A percentile compares a stretch with the other conserved stretches of the same genome.
phyloP scores from a whole-genome alignment of 176 grass and related monocot species.

The Cymbopogon citratus region DNA sequence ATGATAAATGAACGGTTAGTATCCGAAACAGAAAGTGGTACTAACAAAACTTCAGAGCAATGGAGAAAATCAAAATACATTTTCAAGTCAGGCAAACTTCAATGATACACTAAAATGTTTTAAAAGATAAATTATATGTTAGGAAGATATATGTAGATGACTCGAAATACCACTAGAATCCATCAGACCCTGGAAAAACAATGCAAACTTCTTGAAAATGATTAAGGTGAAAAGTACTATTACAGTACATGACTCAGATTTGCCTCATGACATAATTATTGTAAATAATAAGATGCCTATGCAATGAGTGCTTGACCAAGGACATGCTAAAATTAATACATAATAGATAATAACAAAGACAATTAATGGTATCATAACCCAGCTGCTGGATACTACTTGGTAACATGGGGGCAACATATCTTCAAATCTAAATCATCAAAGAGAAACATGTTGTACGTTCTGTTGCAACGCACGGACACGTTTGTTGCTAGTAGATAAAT shows the following conservation, averaged over 20 bases:
- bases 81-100: not conserved
- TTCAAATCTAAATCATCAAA: no score
- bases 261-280: not conserved
- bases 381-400: not conserved
- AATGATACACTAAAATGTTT: not conserved
- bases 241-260: not conserved
- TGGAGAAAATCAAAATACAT: not conserved
- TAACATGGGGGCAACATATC: not conserved
- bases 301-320: not conserved
- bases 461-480: no score
- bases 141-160: not conserved
- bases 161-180: not conserved
- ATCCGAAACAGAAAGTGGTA: not conserved
- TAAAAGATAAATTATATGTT: not conserved
- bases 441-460: no score
- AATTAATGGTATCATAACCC: not conserved
- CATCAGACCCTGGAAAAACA: not conserved
- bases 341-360: not conserved
- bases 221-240: not conserved
- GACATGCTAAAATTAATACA: not conserved
- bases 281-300: not conserved
- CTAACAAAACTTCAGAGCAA: not conserved
- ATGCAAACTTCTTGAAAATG: not conserved
- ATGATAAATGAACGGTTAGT: not conserved
- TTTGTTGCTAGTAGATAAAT: no score